Evolutionary conservation across 192 early-diverging fungal genomes (phyloP).

Genomic region (Piromyces sp.): DNA sequence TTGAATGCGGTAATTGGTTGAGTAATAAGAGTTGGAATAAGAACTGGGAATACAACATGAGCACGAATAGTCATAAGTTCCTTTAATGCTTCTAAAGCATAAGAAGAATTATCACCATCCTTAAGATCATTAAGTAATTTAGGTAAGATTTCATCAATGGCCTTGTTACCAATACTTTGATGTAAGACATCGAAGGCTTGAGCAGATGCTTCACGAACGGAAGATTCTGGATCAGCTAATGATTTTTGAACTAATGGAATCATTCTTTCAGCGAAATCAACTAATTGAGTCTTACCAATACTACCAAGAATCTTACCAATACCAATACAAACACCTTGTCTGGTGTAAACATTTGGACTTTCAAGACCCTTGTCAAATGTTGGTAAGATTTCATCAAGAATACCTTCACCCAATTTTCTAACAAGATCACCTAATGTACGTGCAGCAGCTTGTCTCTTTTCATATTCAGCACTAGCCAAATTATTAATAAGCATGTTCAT

Average conservation of each 20-base stretch:
- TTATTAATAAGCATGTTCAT: slow-evolving; percentile 78
- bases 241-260: slow-evolving; percentile 66
- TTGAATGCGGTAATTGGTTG: slow-evolving; percentile 81
- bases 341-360: slow-evolving; percentile 38
- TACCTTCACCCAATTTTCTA: slow-evolving; percentile 78
- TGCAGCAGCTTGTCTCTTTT: slow-evolving; percentile 70
- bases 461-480: slow-evolving; percentile 53
- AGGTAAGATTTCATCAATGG: slow-evolving; percentile 87
- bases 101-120: slow-evolving; percentile 15
- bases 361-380: slow-evolving; percentile 72
- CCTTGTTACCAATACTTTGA: slow-evolving; percentile 73
- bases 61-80: slow-evolving; percentile 95
- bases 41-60: slow-evolving; percentile 91
- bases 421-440: slow-evolving; percentile 88
- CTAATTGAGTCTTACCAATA: slow-evolving; percentile 59
- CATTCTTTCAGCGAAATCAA: slow-evolving; percentile 71
- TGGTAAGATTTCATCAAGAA: slow-evolving; percentile 74
- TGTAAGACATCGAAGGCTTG: slow-evolving; percentile 88
- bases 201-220: slow-evolving; percentile 87
- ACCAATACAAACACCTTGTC: slow-evolving; percentile 86
- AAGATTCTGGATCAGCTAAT: slow-evolving; percentile 62
- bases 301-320: slow-evolving; percentile 79
- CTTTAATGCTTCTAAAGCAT: slow-evolving; percentile 86
- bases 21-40: slow-evolving; percentile 84
- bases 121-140: slow-evolving; percentile 62